Base-by-base conservation (phyloP, 257 asterid species). In the Apocynum venetum region DNA sequence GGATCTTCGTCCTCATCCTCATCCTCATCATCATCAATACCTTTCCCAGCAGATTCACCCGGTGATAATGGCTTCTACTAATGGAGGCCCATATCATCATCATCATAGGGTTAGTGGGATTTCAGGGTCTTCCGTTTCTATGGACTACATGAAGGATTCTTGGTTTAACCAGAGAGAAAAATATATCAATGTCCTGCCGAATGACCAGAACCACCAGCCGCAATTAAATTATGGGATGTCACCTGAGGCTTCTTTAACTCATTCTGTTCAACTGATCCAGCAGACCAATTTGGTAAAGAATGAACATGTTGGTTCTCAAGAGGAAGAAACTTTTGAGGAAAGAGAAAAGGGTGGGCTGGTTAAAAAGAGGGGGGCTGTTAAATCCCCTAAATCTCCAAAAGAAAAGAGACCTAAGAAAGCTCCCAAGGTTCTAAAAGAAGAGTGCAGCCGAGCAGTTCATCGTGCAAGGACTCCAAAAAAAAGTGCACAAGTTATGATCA, bases 391-490 rank as follows among this genome's bases (percentile, higher is more conserved):
- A 56, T 84, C 89, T 78, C 82, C 90, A 0, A 90, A 85, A 75
- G 85, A 87, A 79, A 90, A 89, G 85, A 93, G 88, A 74, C 89
- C 93, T 7, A 93, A 92, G 78, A 87, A 75, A 78, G 74, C 89
- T 79, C 83, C 89, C 11, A 84, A 78, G 75, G 76, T 79, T n/a
- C 87, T 84, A 61, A 86, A 60, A 79, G 92, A 83, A 0, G 90
- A 85, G 75, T 49, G 86, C 74, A 52, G 71, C 38, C 83, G 86
- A 52, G 61, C 89, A 17, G 81, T 76, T 55, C 87, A 81, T 71
- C 89, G 90, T 19, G 85, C 90, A 36, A 89, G 93, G 85, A 88
- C 91, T 75, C 96, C 97, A 73, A 93, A 90, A 87, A 90, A 87
- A 80, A 84, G 88, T 35, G 95, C 93, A 8, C 97, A 91, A 82